A percentile compares a stretch with the other conserved stretches of the same genome.
These are phyloP conservation scores for Xylariaceae sp. DNA, from an alignment of 2,329 filamentous ascomycete genomes.

Conservation along the genomic window DNA sequence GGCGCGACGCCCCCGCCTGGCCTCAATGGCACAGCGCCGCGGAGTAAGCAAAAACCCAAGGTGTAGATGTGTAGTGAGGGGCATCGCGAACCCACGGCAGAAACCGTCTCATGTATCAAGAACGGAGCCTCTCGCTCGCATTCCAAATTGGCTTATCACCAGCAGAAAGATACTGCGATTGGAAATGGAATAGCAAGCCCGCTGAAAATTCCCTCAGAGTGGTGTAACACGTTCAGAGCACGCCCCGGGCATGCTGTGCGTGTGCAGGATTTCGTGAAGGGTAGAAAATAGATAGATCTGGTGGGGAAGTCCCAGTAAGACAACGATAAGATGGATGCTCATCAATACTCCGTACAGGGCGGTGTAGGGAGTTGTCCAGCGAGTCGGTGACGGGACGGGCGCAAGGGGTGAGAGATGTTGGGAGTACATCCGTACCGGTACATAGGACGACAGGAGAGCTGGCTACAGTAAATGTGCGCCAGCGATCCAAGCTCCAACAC, in stretches of 20 bases:
- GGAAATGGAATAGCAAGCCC: slow-evolving; percentile 7
- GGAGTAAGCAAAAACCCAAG: too few relatives aligned
- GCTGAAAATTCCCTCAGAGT: too few relatives aligned
- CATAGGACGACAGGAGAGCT: slow-evolving; percentile 6
- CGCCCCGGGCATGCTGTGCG: too few relatives aligned
- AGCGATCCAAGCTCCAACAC: slow-evolving; percentile 5
- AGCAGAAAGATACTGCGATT: not conserved
- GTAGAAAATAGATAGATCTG: slow-evolving; percentile 10
- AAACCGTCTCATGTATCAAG: too few relatives aligned
- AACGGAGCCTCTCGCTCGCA: too few relatives aligned
- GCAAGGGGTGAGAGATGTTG: slow-evolving; percentile 22
- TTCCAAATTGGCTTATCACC: too few relatives aligned
- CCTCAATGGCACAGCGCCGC: too few relatives aligned
- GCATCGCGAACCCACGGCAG: too few relatives aligned
- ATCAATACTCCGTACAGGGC: too few relatives aligned
- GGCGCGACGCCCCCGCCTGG: too few relatives aligned
- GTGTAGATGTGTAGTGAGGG: too few relatives aligned
- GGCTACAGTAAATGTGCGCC: slow-evolving; percentile 1
- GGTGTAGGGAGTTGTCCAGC: slow-evolving; percentile 11
- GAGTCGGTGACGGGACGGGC: slow-evolving; percentile 15
- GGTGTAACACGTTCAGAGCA: too few relatives aligned
- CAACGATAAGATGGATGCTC: not conserved
- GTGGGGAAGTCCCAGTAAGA: slow-evolving; percentile 7
- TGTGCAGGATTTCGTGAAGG: not conserved
- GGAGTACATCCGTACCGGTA: slow-evolving; percentile 29